A percentile compares a stretch with the other conserved stretches of the same genome.
These are phyloP conservation scores for Neurospora sp. DNA, from an alignment of 495 filamentous ascomycete species.

Conservation along the genomic window DNA sequence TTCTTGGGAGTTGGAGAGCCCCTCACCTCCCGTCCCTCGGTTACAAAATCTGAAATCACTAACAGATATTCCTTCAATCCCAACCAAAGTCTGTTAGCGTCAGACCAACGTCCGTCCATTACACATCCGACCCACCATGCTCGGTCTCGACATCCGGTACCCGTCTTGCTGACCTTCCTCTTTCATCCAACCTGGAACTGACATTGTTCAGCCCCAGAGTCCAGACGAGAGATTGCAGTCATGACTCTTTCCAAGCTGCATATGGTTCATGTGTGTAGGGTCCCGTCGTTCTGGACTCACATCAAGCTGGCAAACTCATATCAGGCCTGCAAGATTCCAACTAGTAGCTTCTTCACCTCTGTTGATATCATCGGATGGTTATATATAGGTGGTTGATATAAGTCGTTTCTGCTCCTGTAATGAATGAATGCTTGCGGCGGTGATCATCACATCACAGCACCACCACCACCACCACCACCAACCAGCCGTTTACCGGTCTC, in stretches of 20 bases:
- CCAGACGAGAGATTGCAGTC: neutral
- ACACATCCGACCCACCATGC: neutral
- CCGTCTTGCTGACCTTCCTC: neutral
- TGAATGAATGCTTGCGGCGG: neutral
- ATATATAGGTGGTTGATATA: neutral
- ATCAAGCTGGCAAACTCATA: neutral
- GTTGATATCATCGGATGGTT: neutral
- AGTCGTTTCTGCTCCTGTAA: neutral
- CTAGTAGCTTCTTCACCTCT: neutral
- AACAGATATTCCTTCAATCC: neutral
- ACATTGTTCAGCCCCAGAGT: neutral
- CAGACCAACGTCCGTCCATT: neutral
- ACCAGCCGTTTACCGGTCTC: too few species aligned
- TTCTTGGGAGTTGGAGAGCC: neutral
- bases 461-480: neutral
- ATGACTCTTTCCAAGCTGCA: neutral
- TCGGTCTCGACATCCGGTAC: neutral
- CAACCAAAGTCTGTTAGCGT: neutral
- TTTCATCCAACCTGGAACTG: neutral
- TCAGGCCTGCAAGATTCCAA: neutral
- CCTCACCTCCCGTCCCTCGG: neutral
- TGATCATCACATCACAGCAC: neutral
- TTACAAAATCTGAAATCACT: neutral
- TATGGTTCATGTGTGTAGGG: neutral
- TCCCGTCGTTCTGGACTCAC: neutral